Evolutionary conservation across 2,329 filamentous ascomycete genomes (phyloP), one percentile per base, ranked within the genome.

Genomic region (Lojkania enalia): DNA sequence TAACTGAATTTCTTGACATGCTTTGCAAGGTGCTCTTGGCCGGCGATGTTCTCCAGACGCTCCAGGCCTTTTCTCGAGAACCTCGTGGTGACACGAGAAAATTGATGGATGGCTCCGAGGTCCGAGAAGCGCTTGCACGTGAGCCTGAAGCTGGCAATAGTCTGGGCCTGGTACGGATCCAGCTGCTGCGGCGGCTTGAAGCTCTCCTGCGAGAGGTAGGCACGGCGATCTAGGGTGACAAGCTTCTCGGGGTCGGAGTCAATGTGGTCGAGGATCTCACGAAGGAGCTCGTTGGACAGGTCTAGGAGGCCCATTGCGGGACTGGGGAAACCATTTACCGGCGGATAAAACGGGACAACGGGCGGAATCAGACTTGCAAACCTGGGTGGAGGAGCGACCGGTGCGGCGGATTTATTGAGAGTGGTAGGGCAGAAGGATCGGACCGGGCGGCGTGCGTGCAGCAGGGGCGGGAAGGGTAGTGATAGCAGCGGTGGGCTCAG

Each of bases 1-100:
- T 83, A 83, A 51, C 77, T 80, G 63, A 83, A 81, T 57, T 81
- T 81, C 58, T 77, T 79, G 47, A 82, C 80, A 59, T 79, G 73
- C 41, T 69, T 64, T 13, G 78, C 75, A 15, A 83, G 69, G 60
- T 78, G 74, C 14, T 70, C 67, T 51, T 75, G 73, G 37, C 67
- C 66, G 21, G 77, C 73, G 46, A 82, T 74, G 29, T 70, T 69
- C 42, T 77, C 72, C 35, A 82, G 61, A 25, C 73, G 72, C 38
- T 70, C 60, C 39, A 82, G 74, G 20, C 77, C 78, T 43, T 71
- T 70, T 32, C 66, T 60, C 20, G 76, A 75, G 61, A 81, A 79
- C 37, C 78, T 67, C 39, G 74, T 75, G n/a, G 72, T 76, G 39
- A 79, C 74, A 29, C 74, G 70, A 12, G 73, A 72, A 60, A 79